A percentile compares a stretch with the other conserved stretches of the same genome.
Evolutionary conservation across 495 filamentous ascomycete genomes (phyloP).

Genomic region (Filosporella fistucella): DNA sequence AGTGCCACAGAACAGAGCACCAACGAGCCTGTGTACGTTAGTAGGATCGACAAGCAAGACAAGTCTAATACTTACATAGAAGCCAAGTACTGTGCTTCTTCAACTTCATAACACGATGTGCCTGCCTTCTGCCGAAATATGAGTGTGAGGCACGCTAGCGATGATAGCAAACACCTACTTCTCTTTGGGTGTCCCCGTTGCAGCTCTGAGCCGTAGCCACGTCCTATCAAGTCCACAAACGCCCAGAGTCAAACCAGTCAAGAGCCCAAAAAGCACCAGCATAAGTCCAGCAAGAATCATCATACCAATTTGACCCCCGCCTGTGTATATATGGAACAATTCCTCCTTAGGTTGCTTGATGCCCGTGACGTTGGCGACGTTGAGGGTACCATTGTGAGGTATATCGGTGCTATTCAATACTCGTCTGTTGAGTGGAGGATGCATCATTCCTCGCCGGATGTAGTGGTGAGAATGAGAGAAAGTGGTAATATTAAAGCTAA

Average conservation of each 20-base stretch:
- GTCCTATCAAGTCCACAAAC: constrained; percentile 18
- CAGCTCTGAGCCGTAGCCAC: constrained; percentile 14
- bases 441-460: too few relatives aligned
- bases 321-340: not conserved
- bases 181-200: constrained; percentile 20
- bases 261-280: constrained; percentile 8
- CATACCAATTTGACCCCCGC: constrained; percentile 8
- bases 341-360: too few relatives aligned
- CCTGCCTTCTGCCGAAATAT: constrained; percentile 7
- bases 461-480: too few relatives aligned
- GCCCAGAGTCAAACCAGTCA: constrained; percentile 19
- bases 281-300: not conserved
- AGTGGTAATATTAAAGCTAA: too few relatives aligned
- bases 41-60: not conserved
- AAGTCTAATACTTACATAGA: constrained; percentile 14
- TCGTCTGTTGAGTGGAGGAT: too few relatives aligned
- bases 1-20: constrained; percentile 15
- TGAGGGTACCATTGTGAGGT: too few relatives aligned
- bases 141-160: not conserved
- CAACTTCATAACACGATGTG: constrained; percentile 9
- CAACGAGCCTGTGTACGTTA: constrained; percentile 16
- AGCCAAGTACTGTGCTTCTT: constrained; percentile 17
- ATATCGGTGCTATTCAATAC: too few relatives aligned
- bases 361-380: too few relatives aligned
- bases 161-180: constrained; percentile 2